Percentiles rank a stretch among this genome's conserved stretches.
Evolutionary conservation across 208 protist species (phyloP).

Genomic region (Endotrypanum monterogeii): DNA sequence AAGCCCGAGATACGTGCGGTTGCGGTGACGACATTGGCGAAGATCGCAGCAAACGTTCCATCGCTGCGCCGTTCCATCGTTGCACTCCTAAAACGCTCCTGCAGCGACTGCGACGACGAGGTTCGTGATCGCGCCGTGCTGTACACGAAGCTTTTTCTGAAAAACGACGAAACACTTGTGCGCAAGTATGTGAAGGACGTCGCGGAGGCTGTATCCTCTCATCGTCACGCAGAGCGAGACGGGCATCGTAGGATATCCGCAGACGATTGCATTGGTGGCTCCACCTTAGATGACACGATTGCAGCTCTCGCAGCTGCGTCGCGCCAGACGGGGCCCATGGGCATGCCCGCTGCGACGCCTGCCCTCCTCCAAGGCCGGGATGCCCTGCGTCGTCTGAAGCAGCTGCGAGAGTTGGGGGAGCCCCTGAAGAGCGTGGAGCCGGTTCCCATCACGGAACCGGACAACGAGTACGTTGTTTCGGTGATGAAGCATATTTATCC

Average conservation of each 20-base stretch:
- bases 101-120: constrained; percentile 98
- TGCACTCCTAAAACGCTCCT: constrained; percentile 88
- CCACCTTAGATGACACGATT: constrained; percentile 20
- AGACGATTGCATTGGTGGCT: constrained; percentile 2
- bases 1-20: constrained; percentile 93
- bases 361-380: constrained; percentile 71
- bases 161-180: constrained; percentile 70
- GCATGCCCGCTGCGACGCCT: constrained; percentile 2
- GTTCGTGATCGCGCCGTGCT: constrained; percentile 97
- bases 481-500: constrained; percentile 95
- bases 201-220: constrained; percentile 47
- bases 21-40: constrained; percentile 97
- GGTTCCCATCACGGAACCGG: constrained; percentile 92
- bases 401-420: constrained; percentile 78
- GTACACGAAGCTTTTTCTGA: constrained; percentile 89
- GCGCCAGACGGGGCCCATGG: background rate
- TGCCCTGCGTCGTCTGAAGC: constrained; percentile 59
- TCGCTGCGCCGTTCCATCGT: constrained; percentile 89
- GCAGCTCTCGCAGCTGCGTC: constrained; percentile 16
- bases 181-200: constrained; percentile 72
- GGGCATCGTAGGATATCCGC: background rate
- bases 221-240: constrained; percentile 30
- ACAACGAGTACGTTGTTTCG: constrained; percentile 97
- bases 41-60: constrained; percentile 94
- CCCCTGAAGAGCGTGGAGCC: constrained; percentile 63